These are phyloP conservation scores for Moniliella sp. DNA, from an alignment of 1,284 basidiomycete species.

Conservation along the genomic window DNA sequence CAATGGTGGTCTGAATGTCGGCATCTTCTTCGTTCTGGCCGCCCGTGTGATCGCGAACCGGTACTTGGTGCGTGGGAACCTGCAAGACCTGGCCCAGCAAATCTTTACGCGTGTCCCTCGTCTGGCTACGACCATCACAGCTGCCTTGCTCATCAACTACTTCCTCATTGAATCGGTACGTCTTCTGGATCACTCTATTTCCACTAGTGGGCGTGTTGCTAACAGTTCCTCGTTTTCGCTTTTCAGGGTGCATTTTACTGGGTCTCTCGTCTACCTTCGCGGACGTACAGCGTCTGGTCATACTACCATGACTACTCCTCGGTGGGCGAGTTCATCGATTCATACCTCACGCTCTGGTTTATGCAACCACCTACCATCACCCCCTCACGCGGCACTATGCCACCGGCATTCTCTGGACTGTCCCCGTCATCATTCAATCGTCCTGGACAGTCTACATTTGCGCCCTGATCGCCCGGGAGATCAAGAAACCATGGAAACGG, in stretches of 20 bases:
- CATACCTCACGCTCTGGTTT: constrained; percentile 21
- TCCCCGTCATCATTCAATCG: constrained; percentile 20
- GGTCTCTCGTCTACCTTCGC: constrained; percentile 16
- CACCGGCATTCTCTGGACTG: constrained; percentile 26
- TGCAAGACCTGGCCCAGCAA: constrained; percentile 15
- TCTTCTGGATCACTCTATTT: too few relatives aligned
- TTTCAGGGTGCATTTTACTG: constrained; percentile 21
- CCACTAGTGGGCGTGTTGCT: too few relatives aligned
- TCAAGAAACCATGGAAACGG: constrained; percentile 19
- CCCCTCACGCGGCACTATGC: constrained; percentile 18
- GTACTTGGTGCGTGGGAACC: constrained; percentile 16
- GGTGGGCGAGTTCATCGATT: constrained; percentile 15
- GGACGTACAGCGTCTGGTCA: constrained; percentile 23
- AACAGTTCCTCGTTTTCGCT: too few relatives aligned
- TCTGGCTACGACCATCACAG: constrained; percentile 15
- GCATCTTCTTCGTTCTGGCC: constrained; percentile 23
- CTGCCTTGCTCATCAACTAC: constrained; percentile 20
- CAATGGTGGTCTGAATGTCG: constrained; percentile 18
- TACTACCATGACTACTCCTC: constrained; percentile 23
- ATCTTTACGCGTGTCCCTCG: constrained; percentile 19
- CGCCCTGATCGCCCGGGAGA: constrained; percentile 20
- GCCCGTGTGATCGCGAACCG: constrained; percentile 17
- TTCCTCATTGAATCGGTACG: constrained; percentile 19
- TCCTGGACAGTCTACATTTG: constrained; percentile 17
- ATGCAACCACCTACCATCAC: constrained; percentile 11